Conservation (phyloP, 306 rosid species). For the Castanea crenata region DNA sequence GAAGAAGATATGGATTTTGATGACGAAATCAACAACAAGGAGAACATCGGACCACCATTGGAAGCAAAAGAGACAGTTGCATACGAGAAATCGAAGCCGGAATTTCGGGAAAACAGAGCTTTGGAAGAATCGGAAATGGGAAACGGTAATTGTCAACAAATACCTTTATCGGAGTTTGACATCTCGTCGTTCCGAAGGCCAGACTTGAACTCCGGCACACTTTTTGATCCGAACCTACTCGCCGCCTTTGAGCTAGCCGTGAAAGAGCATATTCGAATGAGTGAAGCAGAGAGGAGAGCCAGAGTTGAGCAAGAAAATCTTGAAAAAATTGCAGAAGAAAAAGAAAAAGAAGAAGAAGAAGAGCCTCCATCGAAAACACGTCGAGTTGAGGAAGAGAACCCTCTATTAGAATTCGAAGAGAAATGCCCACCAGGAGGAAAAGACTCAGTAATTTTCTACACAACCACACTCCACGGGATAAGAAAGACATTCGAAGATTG, state of each 20-base stretch:
- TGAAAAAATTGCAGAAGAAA: neutral
- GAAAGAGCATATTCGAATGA: constrained; percentile 39
- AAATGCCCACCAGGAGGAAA: constrained; percentile 77
- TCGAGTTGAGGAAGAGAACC: constrained; percentile 30
- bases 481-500: constrained; percentile 84
- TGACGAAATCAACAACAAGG: constrained; percentile 52
- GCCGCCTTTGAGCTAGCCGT: constrained; percentile 62
- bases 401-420: constrained; percentile 45
- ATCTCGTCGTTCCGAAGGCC: constrained; percentile 60
- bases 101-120: constrained; percentile 19
- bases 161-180: constrained; percentile 42
- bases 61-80: constrained; percentile 10
- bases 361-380: constrained; percentile 26
- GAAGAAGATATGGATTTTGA: constrained; percentile 38
- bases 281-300: constrained; percentile 42
- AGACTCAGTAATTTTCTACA: constrained; percentile 64
- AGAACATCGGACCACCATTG: constrained; percentile 47
- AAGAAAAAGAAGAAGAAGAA: neutral
- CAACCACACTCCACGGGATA: constrained; percentile 75
- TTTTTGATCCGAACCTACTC: constrained; percentile 76
- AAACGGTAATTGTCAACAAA: constrained; percentile 2
- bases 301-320: constrained; percentile 13
- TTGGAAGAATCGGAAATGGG: constrained; percentile 22
- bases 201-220: constrained; percentile 68
- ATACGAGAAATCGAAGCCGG: constrained; percentile 15